Evolutionary conservation across 768 basidiomycete species (phyloP), one percentile per base, ranked within the genome.

Genomic region (Russula lepida): DNA sequence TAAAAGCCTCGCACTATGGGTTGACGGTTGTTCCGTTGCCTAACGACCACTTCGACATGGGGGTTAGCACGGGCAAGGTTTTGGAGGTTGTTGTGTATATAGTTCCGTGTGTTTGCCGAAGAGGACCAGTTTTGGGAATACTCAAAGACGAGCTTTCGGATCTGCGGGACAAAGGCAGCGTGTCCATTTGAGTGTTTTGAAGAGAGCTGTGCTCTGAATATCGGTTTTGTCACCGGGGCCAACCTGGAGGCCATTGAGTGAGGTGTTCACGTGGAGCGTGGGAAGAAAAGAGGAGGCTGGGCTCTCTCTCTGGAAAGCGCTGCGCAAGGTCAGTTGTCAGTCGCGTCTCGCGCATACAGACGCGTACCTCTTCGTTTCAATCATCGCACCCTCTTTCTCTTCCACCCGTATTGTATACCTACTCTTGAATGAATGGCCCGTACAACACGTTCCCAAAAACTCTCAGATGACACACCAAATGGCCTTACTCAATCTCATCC

Each of bases 121-220:
- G 89, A 85, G 1, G 87, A 83, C 82, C 86, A 89, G 56, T 81
- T 82, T 68, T 94, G 85, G 74, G 92, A 92, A 72, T 82, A 95
- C 73, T 93, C 89, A 71, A 95, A 83, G 65, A 95, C 90, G 62
- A 95, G 77, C 70, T 92, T 94, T 58, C 89, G 78, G n/a, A 89
- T 78, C 63, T 84, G 84, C 2, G 92, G 89, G 3, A 91, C 73
- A 73, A 88, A 94, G 1, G 83, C 76, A 46, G 74, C 70, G 69
- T 88, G 88, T 1, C 91, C 90, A 71, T 93, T 92, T 59, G 85
- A 80, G 27, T 86, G 86, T 27, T 71, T 69, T 0, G 90, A 83
- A 64, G 80, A 76, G 47, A 83, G 71, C 62, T 74, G 73, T 0
- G 77, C 82, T 39, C 82, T 74, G 43, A 77, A 68, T 48, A 83